These are phyloP conservation scores for Solanum corneliomulleri DNA, from an alignment of 257 asterid genomes.

Conservation along the genomic window DNA sequence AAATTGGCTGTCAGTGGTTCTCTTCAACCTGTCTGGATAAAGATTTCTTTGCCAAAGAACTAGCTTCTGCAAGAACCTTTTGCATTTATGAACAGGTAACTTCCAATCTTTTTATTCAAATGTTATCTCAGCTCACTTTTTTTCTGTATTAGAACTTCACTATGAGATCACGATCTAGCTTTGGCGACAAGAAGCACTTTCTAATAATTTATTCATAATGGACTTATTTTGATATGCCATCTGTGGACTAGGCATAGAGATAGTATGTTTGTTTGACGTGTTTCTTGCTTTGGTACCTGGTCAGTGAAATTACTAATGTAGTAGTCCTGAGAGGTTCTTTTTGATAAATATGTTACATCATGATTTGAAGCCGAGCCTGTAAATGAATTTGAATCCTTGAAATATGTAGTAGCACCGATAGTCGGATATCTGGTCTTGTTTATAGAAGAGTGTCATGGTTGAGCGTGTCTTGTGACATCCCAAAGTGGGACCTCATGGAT, in stretches of 20 bases:
- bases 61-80: conserved; percentile 83
- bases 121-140: not conserved
- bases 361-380: not conserved
- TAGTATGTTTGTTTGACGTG: not conserved
- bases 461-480: not conserved
- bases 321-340: not conserved
- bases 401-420: not conserved
- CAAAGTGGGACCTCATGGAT: not conserved
- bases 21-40: conserved; percentile 40
- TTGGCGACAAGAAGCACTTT: not conserved
- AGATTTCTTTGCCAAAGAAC: conserved; percentile 37
- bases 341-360: not conserved
- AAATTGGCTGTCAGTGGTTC: conserved; percentile 87
- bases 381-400: not conserved
- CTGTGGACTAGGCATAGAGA: not conserved
- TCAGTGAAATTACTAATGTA: not conserved
- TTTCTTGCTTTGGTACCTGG: not conserved
- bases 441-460: not conserved
- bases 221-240: not conserved
- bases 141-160: not conserved
- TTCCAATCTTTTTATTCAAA: not conserved
- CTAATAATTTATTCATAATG: not conserved
- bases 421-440: not conserved
- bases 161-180: not conserved
- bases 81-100: conserved; percentile 80